Percentiles rank a stretch among this genome's conserved stretches.
These are phyloP conservation scores for Lonicera japonica DNA, from an alignment of 129 eudicot genomes.

Conservation along the genomic window DNA sequence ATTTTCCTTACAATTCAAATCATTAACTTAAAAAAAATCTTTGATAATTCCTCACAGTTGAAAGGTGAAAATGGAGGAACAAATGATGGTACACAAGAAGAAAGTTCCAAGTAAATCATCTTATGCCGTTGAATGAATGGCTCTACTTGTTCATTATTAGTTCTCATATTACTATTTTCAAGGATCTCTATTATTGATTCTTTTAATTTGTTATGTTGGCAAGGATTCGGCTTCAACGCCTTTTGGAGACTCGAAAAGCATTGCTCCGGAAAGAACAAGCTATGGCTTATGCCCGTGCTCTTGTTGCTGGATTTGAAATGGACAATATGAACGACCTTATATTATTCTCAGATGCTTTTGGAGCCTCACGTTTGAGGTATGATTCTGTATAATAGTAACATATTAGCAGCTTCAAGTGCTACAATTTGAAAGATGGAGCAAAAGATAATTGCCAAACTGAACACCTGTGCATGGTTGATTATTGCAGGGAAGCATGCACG, in stretches of 20 bases:
- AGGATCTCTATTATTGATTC: slow-evolving; percentile 18
- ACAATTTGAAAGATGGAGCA: neutral
- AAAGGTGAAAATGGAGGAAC: slow-evolving; percentile 39
- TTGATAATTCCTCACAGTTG: slow-evolving; percentile 28
- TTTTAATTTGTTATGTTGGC: slow-evolving; percentile 16
- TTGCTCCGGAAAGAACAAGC: slow-evolving; percentile 94
- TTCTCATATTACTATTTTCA: neutral
- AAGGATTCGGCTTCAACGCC: slow-evolving; percentile 84
- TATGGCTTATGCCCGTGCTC: slow-evolving; percentile 96
- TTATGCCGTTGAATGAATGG: slow-evolving; percentile 15
- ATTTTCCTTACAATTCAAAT: neutral
- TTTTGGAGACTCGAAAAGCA: slow-evolving; percentile 80
- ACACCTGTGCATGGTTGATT: too few relatives aligned
- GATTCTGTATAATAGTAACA: neutral
- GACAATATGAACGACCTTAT: slow-evolving; percentile 66
- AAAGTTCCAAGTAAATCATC: slow-evolving; percentile 65
- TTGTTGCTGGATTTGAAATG: slow-evolving; percentile 88
- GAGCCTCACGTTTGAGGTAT: slow-evolving; percentile 87
- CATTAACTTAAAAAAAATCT: neutral
- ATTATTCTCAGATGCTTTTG: slow-evolving; percentile 69
- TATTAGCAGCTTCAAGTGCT: neutral
- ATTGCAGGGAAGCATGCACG: slow-evolving; percentile 69
- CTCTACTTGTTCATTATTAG: neutral
- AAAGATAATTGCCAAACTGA: too few relatives aligned
- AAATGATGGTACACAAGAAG: slow-evolving; percentile 47